Evolutionary conservation across 495 filamentous ascomycete genomes (phyloP), one percentile per base, ranked within the genome.

Genomic region (Talaromyces liani): DNA sequence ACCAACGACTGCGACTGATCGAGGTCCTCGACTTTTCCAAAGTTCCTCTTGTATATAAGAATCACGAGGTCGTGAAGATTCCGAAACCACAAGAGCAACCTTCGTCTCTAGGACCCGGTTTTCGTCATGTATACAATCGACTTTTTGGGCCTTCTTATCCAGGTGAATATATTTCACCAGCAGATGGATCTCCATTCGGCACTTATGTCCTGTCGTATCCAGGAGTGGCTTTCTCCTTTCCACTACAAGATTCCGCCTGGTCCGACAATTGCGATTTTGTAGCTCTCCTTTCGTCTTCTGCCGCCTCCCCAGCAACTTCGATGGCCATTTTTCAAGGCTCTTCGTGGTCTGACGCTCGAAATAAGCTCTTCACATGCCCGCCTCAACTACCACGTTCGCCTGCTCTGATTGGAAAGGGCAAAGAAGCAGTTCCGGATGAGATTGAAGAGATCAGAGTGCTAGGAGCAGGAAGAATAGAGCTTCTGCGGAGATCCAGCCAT

Each of bases 21-120:
- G 94, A 98, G 73, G 82, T 97, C 20, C 74, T 91, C 22, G 92
- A 98, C 70, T 98, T 98, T 65, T 85, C 88, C n/a, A 93, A 92
- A 71, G 89, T 84, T 39, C 83, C 85, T 34, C 83, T 97, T 49
- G 84, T 85, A 33, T 91, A 97, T 75, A 93, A 96, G 72, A 86
- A 88, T 62, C 88, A 88, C 36, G 93, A 97, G 62, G 84, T 98
- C 45, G 75, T 91, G 57, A 91, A 91, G 65, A 80, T 82, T 0
- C 71, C 76, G 24, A 82, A 80, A 62, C 72, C 79, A 4, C 64
- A 72, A 16, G 80, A 84, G 20, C 71, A 68, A 51, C 60, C 72
- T 16, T 60, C 73, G 4, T 64, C 80, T 3, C 76, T 81, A 5
- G 91, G 93, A 4, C 94, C 94, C 5, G 86, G 84, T 34, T 98